Conservation (phyloP, 1,284 basidiomycete genomes). For the Cryptococcus sp. region DNA sequence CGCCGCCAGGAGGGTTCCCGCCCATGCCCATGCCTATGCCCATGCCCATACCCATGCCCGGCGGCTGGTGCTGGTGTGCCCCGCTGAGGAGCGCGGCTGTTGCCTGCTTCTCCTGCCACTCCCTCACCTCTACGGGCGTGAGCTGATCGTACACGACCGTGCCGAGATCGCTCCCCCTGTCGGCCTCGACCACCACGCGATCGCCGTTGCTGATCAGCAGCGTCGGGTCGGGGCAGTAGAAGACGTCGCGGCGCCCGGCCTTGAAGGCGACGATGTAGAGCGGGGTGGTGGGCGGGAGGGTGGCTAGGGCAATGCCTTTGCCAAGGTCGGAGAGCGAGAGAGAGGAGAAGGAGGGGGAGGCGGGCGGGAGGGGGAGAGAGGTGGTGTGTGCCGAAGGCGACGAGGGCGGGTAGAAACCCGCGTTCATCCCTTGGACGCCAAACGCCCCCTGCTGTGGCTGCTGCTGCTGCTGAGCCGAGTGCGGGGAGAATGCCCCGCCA, state of each 20-base stretch:
- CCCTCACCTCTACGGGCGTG: slow-evolving; percentile 85
- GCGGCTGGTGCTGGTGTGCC: slow-evolving; percentile 47
- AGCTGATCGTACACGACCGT: slow-evolving; percentile 85
- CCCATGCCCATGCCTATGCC: background rate
- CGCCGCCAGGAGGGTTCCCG: slow-evolving; percentile 1
- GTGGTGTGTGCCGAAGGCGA: background rate
- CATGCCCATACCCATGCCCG: slow-evolving; percentile 43
- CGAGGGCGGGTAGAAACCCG: slow-evolving; percentile 2
- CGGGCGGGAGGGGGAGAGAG: slow-evolving; percentile 27
- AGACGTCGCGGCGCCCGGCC: slow-evolving; percentile 89
- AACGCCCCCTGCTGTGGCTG: background rate
- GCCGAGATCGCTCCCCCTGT: slow-evolving; percentile 88
- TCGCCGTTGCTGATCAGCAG: slow-evolving; percentile 66
- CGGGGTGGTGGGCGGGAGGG: slow-evolving; percentile 77
- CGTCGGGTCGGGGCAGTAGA: slow-evolving; percentile 71
- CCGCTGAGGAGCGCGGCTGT: slow-evolving; percentile 46
- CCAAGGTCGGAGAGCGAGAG: slow-evolving; percentile 66
- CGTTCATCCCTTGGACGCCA: background rate
- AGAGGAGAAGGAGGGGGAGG: slow-evolving; percentile 41
- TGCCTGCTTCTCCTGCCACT: slow-evolving; percentile 72
- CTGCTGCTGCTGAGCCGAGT: slow-evolving; percentile 8
- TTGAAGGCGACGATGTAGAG: slow-evolving; percentile 98
- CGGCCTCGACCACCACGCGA: slow-evolving; percentile 90
- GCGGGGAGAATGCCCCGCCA: background rate
- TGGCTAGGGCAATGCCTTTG: slow-evolving; percentile 79